Percentiles rank a stretch among this genome's conserved stretches.
Conservation (phyloP, 306 rosid genomes). For the Rosa chinensis region DNA sequence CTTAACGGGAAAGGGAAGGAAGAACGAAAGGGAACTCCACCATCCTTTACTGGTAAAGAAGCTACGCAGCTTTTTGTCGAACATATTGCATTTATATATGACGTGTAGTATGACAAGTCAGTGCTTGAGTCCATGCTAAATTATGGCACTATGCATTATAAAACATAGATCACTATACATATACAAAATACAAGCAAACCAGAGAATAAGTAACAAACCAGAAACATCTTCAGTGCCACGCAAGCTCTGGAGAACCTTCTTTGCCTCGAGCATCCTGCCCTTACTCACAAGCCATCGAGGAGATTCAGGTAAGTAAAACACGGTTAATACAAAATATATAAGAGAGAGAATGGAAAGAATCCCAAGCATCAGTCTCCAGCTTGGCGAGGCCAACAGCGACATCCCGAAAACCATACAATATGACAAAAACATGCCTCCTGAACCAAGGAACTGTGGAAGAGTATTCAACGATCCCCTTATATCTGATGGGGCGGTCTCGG, state of each 20-base stretch:
- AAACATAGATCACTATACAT: not conserved
- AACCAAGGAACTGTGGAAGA: constrained; percentile 81
- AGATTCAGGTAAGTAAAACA: constrained; percentile 86
- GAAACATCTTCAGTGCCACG: constrained; percentile 89
- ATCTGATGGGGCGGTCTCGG: constrained; percentile 89
- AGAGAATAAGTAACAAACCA: constrained; percentile 41
- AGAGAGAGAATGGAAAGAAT: constrained; percentile 69
- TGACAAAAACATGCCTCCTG: constrained; percentile 75
- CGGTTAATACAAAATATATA: constrained; percentile 48
- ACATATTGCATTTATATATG: not conserved
- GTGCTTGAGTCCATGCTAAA: not conserved
- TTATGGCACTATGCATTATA: not conserved
- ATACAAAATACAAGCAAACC: not conserved
- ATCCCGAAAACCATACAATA: constrained; percentile 74
- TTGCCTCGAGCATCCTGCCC: constrained; percentile 79
- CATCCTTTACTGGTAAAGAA: not conserved
- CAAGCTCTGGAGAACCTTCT: constrained; percentile 64
- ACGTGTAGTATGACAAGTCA: not conserved
- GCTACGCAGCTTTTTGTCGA: not conserved
- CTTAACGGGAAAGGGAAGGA: not conserved
- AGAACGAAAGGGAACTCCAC: not conserved
- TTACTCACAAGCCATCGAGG: constrained; percentile 90
- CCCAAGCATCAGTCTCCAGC: constrained; percentile 81
- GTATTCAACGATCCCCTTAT: constrained; percentile 76
- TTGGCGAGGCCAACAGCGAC: constrained; percentile 58